Base-by-base conservation (phyloP, 371 early-diverging fungal species). In the Circinella minor region DNA sequence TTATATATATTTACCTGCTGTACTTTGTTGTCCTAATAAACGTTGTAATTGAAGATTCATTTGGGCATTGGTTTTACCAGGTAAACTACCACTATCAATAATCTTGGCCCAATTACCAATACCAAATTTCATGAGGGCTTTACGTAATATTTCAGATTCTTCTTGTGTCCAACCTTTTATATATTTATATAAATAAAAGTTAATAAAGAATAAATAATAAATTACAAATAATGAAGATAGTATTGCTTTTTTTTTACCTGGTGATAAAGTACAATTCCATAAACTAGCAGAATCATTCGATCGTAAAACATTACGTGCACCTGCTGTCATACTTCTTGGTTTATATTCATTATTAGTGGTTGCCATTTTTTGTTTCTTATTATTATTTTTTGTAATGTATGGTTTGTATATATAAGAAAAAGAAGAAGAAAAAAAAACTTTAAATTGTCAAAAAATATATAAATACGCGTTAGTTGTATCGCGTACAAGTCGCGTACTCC, bases 91-190 rank as follows among this genome's bases (percentile, higher is more conserved):
- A 59, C 92, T 90, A 64, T 95, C 96, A 71, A 95, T 92, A 66
- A 97, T 95, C 71, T 95, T 94, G 64, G 92, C 89, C 97, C 97
- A 97, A 76, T 96, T 96, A 55, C 97, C 97, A 63, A 97, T 86
- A 7, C 96, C 97, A 76, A 93, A 94, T 68, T 90, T 88, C 86
- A 96, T 93, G 47, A 95, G 74, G 1, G 96, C 95, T 69, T 91
- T 86, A 36, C 96, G 86, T 60, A 97, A 78, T 10, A 92, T 82
- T 73, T 95, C 91, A 18, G 92, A 91, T 75, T 97, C 96, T 43
- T 91, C 89, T 66, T 88, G 80, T 14, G 91, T 92, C 97, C 97
- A 97, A 43, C 95, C 95, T 89, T 59, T 43, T 43, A 43, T 43
- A 43, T 43, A 43, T 43, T 43, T 43, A 43, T 2, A 43, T 9